Percentiles rank a stretch among this genome's conserved stretches.
Conservation (phyloP, 805 yeast species). For the Grigorovia yakushimaensis region DNA sequence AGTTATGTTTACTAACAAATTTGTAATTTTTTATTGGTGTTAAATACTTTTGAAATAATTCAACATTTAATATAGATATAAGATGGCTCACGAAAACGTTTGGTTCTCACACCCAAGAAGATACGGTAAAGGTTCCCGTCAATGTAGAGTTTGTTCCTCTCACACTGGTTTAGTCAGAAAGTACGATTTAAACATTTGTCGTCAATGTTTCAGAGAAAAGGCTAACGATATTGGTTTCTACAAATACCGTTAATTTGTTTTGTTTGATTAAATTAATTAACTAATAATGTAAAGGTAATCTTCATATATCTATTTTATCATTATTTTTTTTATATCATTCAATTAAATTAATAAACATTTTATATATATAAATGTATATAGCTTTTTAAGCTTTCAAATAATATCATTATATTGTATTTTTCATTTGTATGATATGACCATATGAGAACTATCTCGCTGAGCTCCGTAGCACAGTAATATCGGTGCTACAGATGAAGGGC, state of each 20-base stretch:
- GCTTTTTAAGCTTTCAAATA: background rate
- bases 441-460: too few relatives aligned
- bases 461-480: too few relatives aligned
- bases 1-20: background rate
- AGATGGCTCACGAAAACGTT: slow-evolving; percentile 99
- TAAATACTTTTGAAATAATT: too few relatives aligned
- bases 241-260: slow-evolving; percentile 79
- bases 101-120: slow-evolving; percentile 99
- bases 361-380: background rate
- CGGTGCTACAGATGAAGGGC: too few relatives aligned
- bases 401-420: background rate
- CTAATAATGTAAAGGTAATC: background rate
- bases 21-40: too few relatives aligned
- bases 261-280: background rate
- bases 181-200: slow-evolving; percentile 98
- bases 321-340: background rate
- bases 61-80: slow-evolving; percentile 12
- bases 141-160: slow-evolving; percentile 98
- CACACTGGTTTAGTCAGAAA: slow-evolving; percentile 99
- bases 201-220: slow-evolving; percentile 99
- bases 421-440: too few relatives aligned
- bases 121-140: slow-evolving; percentile 99
- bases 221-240: slow-evolving; percentile 98
- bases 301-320: background rate
- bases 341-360: background rate